Percentiles rank a stretch among this genome's conserved stretches.
These are phyloP conservation scores for Termitomyces titanicus DNA, from an alignment of 768 basidiomycete genomes.

Conservation along the genomic window DNA sequence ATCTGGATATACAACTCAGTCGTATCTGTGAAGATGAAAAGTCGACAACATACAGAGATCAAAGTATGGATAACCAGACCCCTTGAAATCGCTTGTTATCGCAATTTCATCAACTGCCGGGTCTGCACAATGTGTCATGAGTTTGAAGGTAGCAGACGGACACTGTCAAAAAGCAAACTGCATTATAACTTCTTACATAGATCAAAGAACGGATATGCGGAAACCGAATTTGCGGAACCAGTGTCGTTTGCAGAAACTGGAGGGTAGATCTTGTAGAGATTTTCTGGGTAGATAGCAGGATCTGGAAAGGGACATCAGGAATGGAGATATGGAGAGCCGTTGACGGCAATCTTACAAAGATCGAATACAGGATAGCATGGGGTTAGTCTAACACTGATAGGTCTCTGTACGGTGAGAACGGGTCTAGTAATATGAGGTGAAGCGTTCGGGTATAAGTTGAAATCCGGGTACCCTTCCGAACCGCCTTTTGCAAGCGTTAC, in stretches of 20 bases:
- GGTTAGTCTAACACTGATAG: constrained; percentile 1
- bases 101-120: background rate
- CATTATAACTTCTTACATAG: constrained; percentile 9
- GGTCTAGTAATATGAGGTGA: background rate
- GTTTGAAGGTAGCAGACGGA: background rate
- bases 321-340: background rate
- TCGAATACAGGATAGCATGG: constrained; percentile 28
- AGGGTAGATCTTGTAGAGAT: constrained; percentile 35
- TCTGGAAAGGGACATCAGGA: constrained; percentile 3
- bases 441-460: background rate
- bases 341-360: constrained; percentile 22
- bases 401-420: background rate
- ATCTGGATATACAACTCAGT: background rate
- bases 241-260: background rate
- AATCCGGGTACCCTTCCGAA: background rate
- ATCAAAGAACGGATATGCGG: constrained; percentile 15
- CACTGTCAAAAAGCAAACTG: constrained; percentile 18
- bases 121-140: background rate
- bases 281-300: constrained; percentile 32
- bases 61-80: constrained; percentile 18
- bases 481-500: background rate
- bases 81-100: background rate
- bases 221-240: background rate
- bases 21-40: background rate
- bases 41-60: constrained; percentile 28